phyloP scores from a whole-genome alignment of 2,329 filamentous ascomycete species.

The Fusarium torulosum region DNA sequence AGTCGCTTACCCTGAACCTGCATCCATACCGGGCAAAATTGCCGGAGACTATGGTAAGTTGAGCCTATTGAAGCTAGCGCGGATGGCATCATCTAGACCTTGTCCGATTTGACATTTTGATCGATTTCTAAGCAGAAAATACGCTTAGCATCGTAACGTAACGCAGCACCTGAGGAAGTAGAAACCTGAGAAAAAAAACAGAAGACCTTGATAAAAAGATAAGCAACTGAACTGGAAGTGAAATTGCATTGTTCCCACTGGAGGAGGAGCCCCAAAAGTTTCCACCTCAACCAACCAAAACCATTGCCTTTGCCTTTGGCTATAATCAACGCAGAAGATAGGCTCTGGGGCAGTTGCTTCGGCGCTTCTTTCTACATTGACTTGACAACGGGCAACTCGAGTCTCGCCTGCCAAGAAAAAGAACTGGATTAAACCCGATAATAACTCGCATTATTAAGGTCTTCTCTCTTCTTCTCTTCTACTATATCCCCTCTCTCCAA shows the following conservation, averaged over 20 bases:
- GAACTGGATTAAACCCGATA: neutral
- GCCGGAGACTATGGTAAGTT: slow-evolving; percentile 8
- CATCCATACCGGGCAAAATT: neutral
- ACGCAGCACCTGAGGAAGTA: neutral
- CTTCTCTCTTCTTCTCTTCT: slow-evolving; percentile 3
- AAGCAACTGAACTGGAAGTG: neutral
- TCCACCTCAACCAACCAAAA: slow-evolving; percentile 24
- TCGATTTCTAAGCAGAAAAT: slow-evolving; percentile 48
- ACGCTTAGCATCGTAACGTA: slow-evolving; percentile 20
- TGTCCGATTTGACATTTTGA: slow-evolving; percentile 36
- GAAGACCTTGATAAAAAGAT: neutral
- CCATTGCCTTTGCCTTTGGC: no score
- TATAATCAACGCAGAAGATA: neutral
- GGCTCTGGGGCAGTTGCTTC: slow-evolving; percentile 8
- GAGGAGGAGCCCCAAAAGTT: neutral
- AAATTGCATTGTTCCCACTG: slow-evolving; percentile 12
- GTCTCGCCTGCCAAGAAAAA: neutral
- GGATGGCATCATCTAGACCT: slow-evolving; percentile 45
- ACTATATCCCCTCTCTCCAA: neutral
- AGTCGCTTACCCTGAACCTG: slow-evolving; percentile 13
- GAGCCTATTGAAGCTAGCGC: slow-evolving; percentile 40
- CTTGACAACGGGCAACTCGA: slow-evolving; percentile 19
- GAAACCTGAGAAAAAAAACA: neutral
- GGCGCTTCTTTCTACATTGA: slow-evolving; percentile 30
- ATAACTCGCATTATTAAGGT: neutral